Evolutionary conservation across 352 stramenopile species (phyloP).

Genomic region (Globisporangium solare): DNA sequence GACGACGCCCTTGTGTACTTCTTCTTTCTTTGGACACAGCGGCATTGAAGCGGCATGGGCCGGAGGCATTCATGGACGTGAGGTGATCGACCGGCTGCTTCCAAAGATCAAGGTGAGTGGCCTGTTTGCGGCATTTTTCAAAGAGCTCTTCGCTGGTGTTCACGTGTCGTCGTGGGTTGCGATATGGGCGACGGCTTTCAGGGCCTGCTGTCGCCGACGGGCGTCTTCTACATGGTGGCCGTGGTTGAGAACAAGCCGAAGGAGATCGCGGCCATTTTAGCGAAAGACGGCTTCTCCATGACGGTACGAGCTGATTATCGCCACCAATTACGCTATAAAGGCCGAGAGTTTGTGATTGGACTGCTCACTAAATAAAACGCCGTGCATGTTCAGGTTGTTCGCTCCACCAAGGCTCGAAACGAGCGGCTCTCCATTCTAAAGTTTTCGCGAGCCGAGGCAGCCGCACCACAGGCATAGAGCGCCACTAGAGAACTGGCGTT

Average conservation of each 20-base stretch:
- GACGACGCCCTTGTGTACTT: background rate
- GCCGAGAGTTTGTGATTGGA: no score
- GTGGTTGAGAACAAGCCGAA: slow-evolving; percentile 96
- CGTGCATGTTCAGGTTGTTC: slow-evolving; percentile 36
- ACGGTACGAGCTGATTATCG: slow-evolving; percentile 25
- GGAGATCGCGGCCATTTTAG: slow-evolving; percentile 85
- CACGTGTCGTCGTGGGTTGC: background rate
- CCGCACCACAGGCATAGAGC: background rate
- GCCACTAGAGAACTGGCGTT: background rate
- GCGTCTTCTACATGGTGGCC: slow-evolving; percentile 97
- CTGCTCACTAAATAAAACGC: background rate
- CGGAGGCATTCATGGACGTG: slow-evolving; percentile 89
- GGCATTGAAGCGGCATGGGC: slow-evolving; percentile 97
- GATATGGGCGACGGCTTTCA: slow-evolving; percentile 8
- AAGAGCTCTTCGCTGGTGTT: background rate
- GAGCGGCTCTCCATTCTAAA: slow-evolving; percentile 76
- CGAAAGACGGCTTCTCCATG: slow-evolving; percentile 60
- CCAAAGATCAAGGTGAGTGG: slow-evolving; percentile 81
- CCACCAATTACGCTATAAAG: no score
- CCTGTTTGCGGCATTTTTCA: background rate
- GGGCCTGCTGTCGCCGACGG: slow-evolving; percentile 66
- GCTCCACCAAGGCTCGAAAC: slow-evolving; percentile 65
- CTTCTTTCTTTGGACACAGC: slow-evolving; percentile 18
- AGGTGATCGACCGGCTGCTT: slow-evolving; percentile 95
- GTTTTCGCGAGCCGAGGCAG: slow-evolving; percentile 28